Conservation (phyloP, 768 basidiomycete species). For the Boletus rufocinnamomeus region DNA sequence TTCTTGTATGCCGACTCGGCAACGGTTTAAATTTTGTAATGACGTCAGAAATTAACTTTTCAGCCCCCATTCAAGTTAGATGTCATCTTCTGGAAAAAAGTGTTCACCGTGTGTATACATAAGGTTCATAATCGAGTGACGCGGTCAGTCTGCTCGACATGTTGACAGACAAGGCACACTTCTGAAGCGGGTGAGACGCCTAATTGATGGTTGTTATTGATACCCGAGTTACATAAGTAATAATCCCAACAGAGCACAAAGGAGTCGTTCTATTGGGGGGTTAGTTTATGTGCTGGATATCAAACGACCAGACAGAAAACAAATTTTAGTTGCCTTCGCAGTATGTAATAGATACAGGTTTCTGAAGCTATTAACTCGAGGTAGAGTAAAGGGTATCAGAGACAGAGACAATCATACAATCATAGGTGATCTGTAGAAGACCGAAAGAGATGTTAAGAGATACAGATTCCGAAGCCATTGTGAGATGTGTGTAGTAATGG, state of each 20-base stretch:
- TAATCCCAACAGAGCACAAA: not conserved
- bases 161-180: constrained; percentile 3
- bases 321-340: constrained; percentile 15
- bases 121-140: constrained; percentile 1
- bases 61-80: not conserved
- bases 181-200: constrained; percentile 2
- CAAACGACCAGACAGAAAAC: not conserved
- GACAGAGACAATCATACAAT: constrained; percentile 20
- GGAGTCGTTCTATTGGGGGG: not conserved
- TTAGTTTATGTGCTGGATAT: not conserved
- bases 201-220: not conserved
- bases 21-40: not conserved
- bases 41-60: constrained; percentile 2
- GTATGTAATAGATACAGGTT: constrained; percentile 32
- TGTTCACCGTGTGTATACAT: not conserved
- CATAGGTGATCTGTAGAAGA: constrained; percentile 22
- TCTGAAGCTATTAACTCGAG: constrained; percentile 29
- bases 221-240: constrained; percentile 3
- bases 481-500: constrained; percentile 20
- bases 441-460: constrained; percentile 22
- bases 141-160: constrained; percentile 4
- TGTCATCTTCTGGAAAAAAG: constrained; percentile 4
- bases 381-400: constrained; percentile 35
- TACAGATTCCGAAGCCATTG: constrained; percentile 30
- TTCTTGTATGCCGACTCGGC: not conserved